phyloP scores from a whole-genome alignment of 2,329 filamentous ascomycete species.

The Aureobasidium musti region DNA sequence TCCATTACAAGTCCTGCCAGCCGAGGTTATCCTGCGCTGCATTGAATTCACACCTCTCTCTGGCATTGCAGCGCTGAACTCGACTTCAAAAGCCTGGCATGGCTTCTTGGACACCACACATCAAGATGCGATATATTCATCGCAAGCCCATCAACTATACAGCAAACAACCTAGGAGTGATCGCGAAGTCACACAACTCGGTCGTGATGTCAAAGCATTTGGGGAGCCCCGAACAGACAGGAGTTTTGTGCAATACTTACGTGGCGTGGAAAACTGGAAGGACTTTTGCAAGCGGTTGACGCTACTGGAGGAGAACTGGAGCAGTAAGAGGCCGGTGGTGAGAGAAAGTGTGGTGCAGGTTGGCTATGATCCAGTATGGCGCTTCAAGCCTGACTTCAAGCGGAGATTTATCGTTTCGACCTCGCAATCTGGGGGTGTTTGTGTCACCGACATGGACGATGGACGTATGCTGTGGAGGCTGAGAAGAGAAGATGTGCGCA shows the following conservation, averaged over 20 bases:
- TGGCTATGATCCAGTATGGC: slow-evolving; percentile 48
- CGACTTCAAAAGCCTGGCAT: slow-evolving; percentile 45
- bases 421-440: slow-evolving; percentile 49
- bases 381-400: slow-evolving; percentile 52
- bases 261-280: slow-evolving; percentile 47
- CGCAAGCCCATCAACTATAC: slow-evolving; percentile 39
- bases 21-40: slow-evolving; percentile 47
- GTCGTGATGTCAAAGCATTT: slow-evolving; percentile 41
- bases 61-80: slow-evolving; percentile 43
- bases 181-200: slow-evolving; percentile 30
- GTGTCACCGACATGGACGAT: slow-evolving; percentile 52
- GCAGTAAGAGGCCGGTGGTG: slow-evolving; percentile 39
- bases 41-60: slow-evolving; percentile 45
- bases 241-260: slow-evolving; percentile 42
- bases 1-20: slow-evolving; percentile 40
- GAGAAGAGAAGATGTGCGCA: slow-evolving; percentile 42
- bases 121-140: slow-evolving; percentile 47
- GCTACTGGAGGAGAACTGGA: slow-evolving; percentile 47
- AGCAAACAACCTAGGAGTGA: background rate
- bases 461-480: slow-evolving; percentile 46
- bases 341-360: slow-evolving; percentile 48
- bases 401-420: slow-evolving; percentile 51
- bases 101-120: slow-evolving; percentile 48
- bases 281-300: slow-evolving; percentile 49
- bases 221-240: slow-evolving; percentile 26